Evolutionary conservation across 805 yeast species (phyloP).

Genomic region (Candida alai): DNA sequence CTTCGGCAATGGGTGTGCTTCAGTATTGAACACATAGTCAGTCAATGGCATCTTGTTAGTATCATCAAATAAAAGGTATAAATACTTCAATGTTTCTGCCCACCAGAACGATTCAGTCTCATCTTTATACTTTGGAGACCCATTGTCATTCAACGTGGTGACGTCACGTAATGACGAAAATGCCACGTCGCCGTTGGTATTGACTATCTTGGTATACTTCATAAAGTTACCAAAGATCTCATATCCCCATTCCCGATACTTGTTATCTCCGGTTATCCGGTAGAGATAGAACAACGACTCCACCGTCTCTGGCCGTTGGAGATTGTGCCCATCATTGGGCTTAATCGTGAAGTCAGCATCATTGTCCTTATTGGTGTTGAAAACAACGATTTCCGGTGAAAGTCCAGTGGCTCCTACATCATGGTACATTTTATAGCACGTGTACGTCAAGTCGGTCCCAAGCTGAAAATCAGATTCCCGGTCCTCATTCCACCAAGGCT

Average conservation of each 20-base stretch:
- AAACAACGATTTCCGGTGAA: constrained; percentile 85
- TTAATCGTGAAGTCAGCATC: constrained; percentile 63
- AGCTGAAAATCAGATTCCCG: constrained; percentile 62
- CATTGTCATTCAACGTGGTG: constrained; percentile 36
- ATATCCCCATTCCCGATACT: constrained; percentile 87
- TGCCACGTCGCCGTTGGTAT: constrained; percentile 39
- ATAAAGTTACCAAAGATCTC: constrained; percentile 73
- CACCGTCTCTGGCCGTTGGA: constrained; percentile 92
- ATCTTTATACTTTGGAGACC: constrained; percentile 49
- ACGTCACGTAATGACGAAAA: constrained; percentile 70
- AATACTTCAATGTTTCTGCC: constrained; percentile 86
- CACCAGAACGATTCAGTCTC: constrained; percentile 92
- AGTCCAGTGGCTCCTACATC: constrained; percentile 65
- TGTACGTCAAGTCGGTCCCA: constrained; percentile 69
- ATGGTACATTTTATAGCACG: constrained; percentile 83
- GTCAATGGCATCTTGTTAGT: constrained; percentile 60
- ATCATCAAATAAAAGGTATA: constrained; percentile 74
- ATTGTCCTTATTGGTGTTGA: constrained; percentile 51
- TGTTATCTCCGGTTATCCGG: constrained; percentile 73
- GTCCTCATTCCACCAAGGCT: constrained; percentile 52
- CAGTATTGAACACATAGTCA: constrained; percentile 79
- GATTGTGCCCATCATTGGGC: constrained; percentile 71
- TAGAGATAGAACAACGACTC: constrained; percentile 80
- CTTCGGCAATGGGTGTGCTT: constrained; percentile 89
- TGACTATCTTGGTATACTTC: constrained; percentile 49